These are phyloP conservation scores for Aegilops umbellulata DNA, from an alignment of 176 grass and related monocot genomes.

Conservation along the genomic window DNA sequence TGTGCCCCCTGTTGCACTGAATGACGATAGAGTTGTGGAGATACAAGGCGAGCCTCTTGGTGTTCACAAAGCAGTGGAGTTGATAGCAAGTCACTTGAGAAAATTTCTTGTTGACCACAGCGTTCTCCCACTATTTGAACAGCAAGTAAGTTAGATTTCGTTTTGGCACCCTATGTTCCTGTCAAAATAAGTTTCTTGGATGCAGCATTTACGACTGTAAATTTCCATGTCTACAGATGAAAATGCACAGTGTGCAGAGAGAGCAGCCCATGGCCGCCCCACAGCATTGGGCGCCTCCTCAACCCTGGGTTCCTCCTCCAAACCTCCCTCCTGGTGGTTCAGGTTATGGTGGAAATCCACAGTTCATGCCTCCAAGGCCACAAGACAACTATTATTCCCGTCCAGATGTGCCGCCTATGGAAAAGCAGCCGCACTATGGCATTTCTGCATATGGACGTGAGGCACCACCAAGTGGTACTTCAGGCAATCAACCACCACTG, in stretches of 20 bases:
- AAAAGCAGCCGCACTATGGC: constrained; percentile 77
- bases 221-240: constrained; percentile 50
- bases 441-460: constrained; percentile 75
- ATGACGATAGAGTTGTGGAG: constrained; percentile 92
- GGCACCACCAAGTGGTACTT: constrained; percentile 37
- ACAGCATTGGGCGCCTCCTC: constrained; percentile 71
- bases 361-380: constrained; percentile 64
- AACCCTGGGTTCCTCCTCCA: constrained; percentile 61
- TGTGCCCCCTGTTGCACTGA: constrained; percentile 74
- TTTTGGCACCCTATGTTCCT: not conserved
- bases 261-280: constrained; percentile 60
- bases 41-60: constrained; percentile 76
- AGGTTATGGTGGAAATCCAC: constrained; percentile 70
- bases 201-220: constrained; percentile 7
- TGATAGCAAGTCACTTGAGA: constrained; percentile 75
- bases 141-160: constrained; percentile 49
- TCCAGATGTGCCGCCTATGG: constrained; percentile 39
- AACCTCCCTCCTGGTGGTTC: constrained; percentile 49
- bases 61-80: constrained; percentile 83
- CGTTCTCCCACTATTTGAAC: constrained; percentile 85
- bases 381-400: constrained; percentile 64
- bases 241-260: constrained; percentile 55
- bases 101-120: constrained; percentile 93
- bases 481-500: constrained; percentile 55
- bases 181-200: not conserved